Conservation (phyloP, 2,329 filamentous ascomycete genomes). For the Lecanosticta acicola region DNA sequence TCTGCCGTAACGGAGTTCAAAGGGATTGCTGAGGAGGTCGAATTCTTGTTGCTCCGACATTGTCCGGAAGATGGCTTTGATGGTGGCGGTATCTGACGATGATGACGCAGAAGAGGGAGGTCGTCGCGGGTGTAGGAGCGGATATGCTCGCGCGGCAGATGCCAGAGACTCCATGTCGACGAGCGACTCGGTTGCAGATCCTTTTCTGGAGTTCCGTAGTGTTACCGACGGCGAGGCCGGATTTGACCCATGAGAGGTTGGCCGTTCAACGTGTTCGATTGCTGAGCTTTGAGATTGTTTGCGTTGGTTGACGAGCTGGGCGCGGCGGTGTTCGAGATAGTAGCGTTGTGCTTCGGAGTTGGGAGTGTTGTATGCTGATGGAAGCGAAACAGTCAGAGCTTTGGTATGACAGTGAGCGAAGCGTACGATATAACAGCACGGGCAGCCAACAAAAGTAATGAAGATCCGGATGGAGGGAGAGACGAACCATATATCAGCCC, state of each 20-base stretch:
- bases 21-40: constrained; percentile 14
- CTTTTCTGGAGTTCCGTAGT: constrained; percentile 6
- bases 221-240: constrained; percentile 1
- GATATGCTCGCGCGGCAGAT: neutral
- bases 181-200: neutral
- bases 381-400: no score
- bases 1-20: constrained; percentile 66
- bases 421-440: no score
- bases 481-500: constrained; percentile 2
- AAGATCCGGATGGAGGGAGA: neutral
- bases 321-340: constrained; percentile 15
- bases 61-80: constrained; percentile 1
- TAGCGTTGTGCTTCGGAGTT: constrained; percentile 16
- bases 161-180: constrained; percentile 5
- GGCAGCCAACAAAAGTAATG: neutral
- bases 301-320: constrained; percentile 10
- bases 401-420: no score
- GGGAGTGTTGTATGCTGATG: constrained; percentile 20
- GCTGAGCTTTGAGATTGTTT: neutral
- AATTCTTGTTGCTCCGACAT: constrained; percentile 10
- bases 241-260: neutral
- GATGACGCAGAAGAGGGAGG: neutral
- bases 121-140: neutral
- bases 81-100: neutral
- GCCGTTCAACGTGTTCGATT: neutral